A percentile compares a stretch with the other conserved stretches of the same genome.
These are phyloP conservation scores for Trichothecium roseum DNA, from an alignment of 2,329 filamentous ascomycete species.

Conservation along the genomic window DNA sequence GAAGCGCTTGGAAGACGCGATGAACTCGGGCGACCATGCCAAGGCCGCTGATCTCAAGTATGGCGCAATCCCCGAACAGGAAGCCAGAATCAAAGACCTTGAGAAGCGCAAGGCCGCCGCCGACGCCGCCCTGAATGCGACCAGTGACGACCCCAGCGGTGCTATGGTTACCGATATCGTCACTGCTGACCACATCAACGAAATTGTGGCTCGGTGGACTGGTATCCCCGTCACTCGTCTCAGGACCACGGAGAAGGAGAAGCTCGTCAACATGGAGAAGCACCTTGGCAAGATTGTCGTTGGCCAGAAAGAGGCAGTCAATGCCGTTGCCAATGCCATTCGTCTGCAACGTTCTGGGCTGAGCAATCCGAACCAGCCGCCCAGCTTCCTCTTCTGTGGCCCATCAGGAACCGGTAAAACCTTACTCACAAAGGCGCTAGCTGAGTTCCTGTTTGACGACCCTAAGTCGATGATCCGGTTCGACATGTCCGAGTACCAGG, in stretches of 20 bases:
- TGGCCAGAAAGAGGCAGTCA: conserved; percentile 88
- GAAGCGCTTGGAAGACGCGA: conserved; percentile 89
- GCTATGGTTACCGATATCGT: conserved; percentile 87
- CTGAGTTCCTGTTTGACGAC: conserved; percentile 97
- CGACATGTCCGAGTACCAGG: conserved; percentile 99
- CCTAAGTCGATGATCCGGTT: conserved; percentile 96
- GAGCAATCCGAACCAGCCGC: conserved; percentile 90
- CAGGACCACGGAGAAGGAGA: conserved; percentile 94
- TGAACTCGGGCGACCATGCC: conserved; percentile 71
- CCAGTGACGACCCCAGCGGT: conserved; percentile 46
- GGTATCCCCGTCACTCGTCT: conserved; percentile 93
- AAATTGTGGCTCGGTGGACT: conserved; percentile 96
- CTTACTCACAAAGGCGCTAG: conserved; percentile 88
- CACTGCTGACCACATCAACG: conserved; percentile 96
- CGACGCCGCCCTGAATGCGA: conserved; percentile 57
- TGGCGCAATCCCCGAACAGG: conserved; percentile 91
- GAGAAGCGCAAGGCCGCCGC: conserved; percentile 72
- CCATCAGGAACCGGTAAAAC: conserved; percentile 98
- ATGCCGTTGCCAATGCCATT: conserved; percentile 90
- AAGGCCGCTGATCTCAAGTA: conserved; percentile 92
- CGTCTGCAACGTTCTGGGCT: conserved; percentile 90
- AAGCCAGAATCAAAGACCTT: conserved; percentile 66
- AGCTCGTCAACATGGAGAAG: conserved; percentile 94
- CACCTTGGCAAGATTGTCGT: conserved; percentile 76
- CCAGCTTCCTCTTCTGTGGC: conserved; percentile 97